Base-by-base conservation (phyloP, 345 rosid species). In the Microcos paniculata region DNA sequence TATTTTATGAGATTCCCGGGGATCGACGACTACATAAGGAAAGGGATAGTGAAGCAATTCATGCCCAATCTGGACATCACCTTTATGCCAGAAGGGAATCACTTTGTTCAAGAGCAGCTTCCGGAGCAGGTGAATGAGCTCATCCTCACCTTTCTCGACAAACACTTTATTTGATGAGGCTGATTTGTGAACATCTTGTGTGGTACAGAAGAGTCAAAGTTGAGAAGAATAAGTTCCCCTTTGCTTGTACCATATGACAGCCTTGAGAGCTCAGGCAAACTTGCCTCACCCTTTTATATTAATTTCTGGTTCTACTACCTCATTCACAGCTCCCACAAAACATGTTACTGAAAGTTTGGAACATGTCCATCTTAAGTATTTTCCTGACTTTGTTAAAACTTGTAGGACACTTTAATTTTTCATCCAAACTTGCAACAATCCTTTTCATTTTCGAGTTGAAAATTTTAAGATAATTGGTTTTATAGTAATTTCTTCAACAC, bases 81-180 rank as follows among this genome's bases (percentile, higher is more conserved):
- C 14, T 70, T 78, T 59, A 8, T 86, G 71, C 85, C 90, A 13
- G 84, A 86, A 76, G 92, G 92, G 30, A 77, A 66, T 3, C 92
- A 86, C 81, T 88, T 85, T 74, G 84, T 86, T 45, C 92, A 85
- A 51, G 92, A 88, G 78, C 92, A 88, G 49, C 78, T 73, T 19
- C 90, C 92, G 8, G 85, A 80, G 24, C 53, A 80, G 76, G 87
- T 86, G 70, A 85, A 86, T 72, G 78, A 85, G 70, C 81, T 82
- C 51, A 49, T 88, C 46, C 65, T 88, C 45, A 35, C 58, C 55
- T 86, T 88, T 86, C 84, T 86, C 72, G 28, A 30, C 72, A 49
- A 45, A 69, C 31, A 28, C 9, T 18, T 26, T 26, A 49, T 30
- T 45, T 67, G 55, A 30, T 18, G 72, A 69, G 26, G 8, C 16